phyloP scores from a whole-genome alignment of 805 yeast species.

The Blastobotrys peoriensis region DNA sequence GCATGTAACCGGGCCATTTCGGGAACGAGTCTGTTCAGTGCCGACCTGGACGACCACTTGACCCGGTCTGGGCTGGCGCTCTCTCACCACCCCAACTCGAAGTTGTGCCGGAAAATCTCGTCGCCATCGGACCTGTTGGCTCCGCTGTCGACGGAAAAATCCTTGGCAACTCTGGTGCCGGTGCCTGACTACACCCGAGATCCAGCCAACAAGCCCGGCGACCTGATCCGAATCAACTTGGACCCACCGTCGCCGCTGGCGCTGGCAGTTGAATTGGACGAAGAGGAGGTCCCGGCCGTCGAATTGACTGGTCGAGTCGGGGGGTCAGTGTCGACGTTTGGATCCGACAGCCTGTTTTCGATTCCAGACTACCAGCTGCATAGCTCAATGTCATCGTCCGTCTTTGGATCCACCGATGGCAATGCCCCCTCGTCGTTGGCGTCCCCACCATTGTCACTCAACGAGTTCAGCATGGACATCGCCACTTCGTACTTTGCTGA shows the following conservation, averaged over 20 bases:
- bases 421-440: neutral
- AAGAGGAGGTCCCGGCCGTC: slow-evolving; percentile 11
- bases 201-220: slow-evolving; percentile 6
- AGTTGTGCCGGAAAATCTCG: neutral
- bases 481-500: slow-evolving; percentile 15
- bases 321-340: neutral
- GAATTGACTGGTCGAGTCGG: slow-evolving; percentile 3
- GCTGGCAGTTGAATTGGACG: slow-evolving; percentile 12
- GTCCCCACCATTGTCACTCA: neutral
- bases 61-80: too few species aligned
- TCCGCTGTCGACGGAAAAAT: neutral
- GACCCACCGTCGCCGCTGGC: slow-evolving; percentile 19
- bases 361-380: neutral
- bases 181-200: slow-evolving; percentile 4
- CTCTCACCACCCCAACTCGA: neutral
- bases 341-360: neutral
- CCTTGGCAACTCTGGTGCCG: neutral
- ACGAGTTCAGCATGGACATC: slow-evolving; percentile 7
- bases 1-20: neutral
- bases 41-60: neutral
- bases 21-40: neutral
- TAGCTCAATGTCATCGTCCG: neutral
- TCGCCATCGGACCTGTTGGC: neutral
- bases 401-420: neutral
- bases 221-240: slow-evolving; percentile 14